These are phyloP conservation scores for Euclidium syriacum DNA, from an alignment of 345 rosid species.

Conservation along the genomic window DNA sequence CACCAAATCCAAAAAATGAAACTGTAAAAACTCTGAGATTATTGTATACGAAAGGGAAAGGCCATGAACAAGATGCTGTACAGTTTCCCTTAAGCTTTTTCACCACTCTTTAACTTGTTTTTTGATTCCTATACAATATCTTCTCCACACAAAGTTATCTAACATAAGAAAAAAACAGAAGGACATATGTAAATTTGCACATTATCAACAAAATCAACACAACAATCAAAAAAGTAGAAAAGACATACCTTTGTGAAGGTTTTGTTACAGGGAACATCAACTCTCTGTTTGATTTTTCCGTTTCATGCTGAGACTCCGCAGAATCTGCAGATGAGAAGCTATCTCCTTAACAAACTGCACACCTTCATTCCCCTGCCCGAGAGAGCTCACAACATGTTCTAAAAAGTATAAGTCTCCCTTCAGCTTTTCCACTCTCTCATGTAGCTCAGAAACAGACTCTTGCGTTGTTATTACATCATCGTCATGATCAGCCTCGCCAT, in stretches of 20 bases:
- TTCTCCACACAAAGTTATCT: slow-evolving; percentile 5
- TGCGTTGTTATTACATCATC: slow-evolving; percentile 6
- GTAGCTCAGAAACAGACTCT: slow-evolving; percentile 35
- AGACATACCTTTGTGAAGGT: slow-evolving; percentile 32
- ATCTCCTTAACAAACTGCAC: slow-evolving; percentile 41
- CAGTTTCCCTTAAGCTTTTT: slow-evolving; percentile 11
- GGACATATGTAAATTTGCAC: not conserved
- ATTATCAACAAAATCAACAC: not conserved
- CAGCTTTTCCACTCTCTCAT: slow-evolving; percentile 44
- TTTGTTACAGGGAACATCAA: slow-evolving; percentile 19
- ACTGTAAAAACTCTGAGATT: not conserved
- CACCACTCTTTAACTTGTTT: slow-evolving; percentile 6
- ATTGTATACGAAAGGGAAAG: slow-evolving; percentile 1
- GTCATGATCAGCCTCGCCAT: slow-evolving; percentile 7
- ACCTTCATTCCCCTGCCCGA: slow-evolving; percentile 40
- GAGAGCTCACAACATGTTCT: slow-evolving; percentile 44
- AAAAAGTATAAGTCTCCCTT: slow-evolving; percentile 43
- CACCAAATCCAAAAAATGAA: slow-evolving; percentile 19
- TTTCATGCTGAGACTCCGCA: slow-evolving; percentile 33
- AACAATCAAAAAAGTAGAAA: not conserved
- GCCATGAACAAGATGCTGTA: slow-evolving; percentile 23
- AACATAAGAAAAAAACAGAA: not conserved
- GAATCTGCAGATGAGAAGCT: slow-evolving; percentile 42
- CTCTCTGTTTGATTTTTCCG: slow-evolving; percentile 26
- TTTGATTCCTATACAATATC: not conserved